Base-by-base conservation (phyloP, 2,329 filamentous ascomycete genomes). In the Zymoseptoria tritici region DNA sequence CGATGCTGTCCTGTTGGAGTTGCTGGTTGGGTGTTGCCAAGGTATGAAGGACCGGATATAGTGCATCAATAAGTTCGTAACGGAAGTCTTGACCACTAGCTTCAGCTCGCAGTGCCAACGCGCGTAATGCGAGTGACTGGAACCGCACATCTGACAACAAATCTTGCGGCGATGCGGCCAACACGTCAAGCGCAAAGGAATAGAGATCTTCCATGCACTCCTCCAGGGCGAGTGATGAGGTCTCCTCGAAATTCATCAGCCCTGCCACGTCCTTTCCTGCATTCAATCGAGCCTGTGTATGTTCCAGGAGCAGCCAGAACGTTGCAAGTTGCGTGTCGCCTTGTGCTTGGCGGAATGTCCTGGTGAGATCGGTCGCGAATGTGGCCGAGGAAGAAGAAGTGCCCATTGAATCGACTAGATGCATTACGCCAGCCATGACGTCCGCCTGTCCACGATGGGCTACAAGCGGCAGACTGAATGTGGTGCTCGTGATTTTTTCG, bases 41-140 rank as follows among this genome's bases (percentile, higher is more conserved):
- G 55, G 92, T 84, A n/a, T 94, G 90, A 0, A 95, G 83, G n/a
- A 96, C 81, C 0, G 94, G 92, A 72, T 96, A 99, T 11, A 99
- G 78, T 0, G 91, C 85, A 67, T 99, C 94, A 55, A 97, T 90
- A 9, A 99, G 81, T 71, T 97, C 93, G 2, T 86, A 83, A 2
- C 89, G 85, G 72, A 97, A 99, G 0, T 83, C 82, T 56, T 81
- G 71, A 20, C 84, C 82, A 46, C 88, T 78, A 19, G 83, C 83
- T 24, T 82, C 79, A 2, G 93, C 90, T 62, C 91, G 87, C 58
- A 93, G 83, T 0, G 91, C 87, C 6, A 92, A 80, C 1, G 88
- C 83, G 72, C 97, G 93, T 1, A 99, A 76, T 0, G 92, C 88
- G 36, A 97, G 81, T 1, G 90, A 89, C 71, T 88, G 83, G 20